A percentile compares a stretch with the other conserved stretches of the same genome.
Conservation (phyloP, 2,329 filamentous ascomycete genomes). For the Tolypocladium tundrense region DNA sequence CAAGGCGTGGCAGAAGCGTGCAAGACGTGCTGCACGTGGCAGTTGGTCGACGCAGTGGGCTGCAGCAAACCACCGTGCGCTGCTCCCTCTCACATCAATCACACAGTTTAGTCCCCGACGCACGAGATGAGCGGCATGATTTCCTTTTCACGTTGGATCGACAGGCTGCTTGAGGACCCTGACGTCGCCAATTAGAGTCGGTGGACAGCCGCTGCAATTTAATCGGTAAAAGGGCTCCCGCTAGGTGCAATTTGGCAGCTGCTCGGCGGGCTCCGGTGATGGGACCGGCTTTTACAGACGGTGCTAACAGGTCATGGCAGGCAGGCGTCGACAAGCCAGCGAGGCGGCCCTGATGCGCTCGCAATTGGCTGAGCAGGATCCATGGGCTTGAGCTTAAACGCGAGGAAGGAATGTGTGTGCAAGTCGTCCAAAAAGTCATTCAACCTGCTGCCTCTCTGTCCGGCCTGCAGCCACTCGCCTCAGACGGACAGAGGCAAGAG, state of each 20-base stretch:
- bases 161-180: neutral
- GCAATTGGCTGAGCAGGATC: neutral
- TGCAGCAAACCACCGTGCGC: neutral
- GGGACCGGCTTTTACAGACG: conserved; percentile 1
- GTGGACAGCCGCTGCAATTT: neutral
- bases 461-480: neutral
- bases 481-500: neutral
- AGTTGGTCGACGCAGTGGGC: neutral
- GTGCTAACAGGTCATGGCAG: neutral
- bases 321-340: neutral
- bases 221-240: neutral
- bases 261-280: neutral
- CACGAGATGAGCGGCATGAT: neutral
- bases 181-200: neutral
- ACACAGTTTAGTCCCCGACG: neutral
- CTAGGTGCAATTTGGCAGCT: neutral
- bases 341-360: neutral
- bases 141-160: neutral
- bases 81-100: neutral
- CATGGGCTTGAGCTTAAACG: neutral
- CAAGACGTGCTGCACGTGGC: neutral
- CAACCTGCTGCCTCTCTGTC: too few species aligned
- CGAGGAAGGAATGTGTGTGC: neutral
- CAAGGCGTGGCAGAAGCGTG: neutral
- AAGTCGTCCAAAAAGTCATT: neutral